A percentile compares a stretch with the other conserved stretches of the same genome.
Evolutionary conservation across 768 basidiomycete species (phyloP).

Genomic region (Suillus hirtellus): DNA sequence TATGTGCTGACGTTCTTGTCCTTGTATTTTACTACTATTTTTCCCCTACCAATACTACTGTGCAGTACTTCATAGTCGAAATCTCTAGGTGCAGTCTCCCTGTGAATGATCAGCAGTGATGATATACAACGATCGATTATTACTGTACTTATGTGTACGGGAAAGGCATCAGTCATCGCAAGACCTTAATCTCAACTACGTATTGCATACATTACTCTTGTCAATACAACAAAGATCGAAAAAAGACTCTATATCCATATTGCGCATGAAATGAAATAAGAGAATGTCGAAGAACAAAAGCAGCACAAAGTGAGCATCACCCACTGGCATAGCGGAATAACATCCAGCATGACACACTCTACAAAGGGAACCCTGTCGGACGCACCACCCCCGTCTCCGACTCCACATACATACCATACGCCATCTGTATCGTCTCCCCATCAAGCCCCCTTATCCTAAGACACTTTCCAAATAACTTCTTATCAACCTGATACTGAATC

Average conservation of each 20-base stretch:
- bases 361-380: slow-evolving; percentile 24
- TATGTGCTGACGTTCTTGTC: neutral
- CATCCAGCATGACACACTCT: neutral
- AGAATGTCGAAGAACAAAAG: slow-evolving; percentile 1
- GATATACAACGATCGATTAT: neutral
- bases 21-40: neutral
- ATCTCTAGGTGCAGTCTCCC: neutral
- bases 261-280: slow-evolving; percentile 4
- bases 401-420: slow-evolving; percentile 37
- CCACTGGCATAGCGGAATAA: neutral
- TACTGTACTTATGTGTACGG: neutral
- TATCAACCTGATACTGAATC: slow-evolving; percentile 69
- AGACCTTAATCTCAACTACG: neutral
- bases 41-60: neutral
- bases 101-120: neutral
- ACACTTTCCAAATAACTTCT: slow-evolving; percentile 75
- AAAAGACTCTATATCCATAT: neutral
- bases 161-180: neutral
- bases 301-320: neutral
- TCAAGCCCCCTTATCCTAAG: slow-evolving; percentile 69
- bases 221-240: slow-evolving; percentile 6
- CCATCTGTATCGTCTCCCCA: slow-evolving; percentile 52
- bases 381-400: slow-evolving; percentile 14
- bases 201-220: neutral
- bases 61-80: neutral